These are phyloP conservation scores for Plasmodium relictum DNA, from an alignment of 169 alveolate genomes.

Conservation along the genomic window DNA sequence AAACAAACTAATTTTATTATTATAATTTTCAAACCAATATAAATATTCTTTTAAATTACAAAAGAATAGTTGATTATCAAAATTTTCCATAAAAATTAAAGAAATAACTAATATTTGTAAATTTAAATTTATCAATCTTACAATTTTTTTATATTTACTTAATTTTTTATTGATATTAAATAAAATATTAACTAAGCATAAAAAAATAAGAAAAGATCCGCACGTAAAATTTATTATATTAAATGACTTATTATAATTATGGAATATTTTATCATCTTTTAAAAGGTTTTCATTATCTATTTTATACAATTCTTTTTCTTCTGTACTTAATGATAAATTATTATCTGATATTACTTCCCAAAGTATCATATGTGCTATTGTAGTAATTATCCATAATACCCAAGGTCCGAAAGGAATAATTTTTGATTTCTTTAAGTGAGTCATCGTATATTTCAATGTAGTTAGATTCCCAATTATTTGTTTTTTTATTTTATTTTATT, in stretches of 20 bases:
- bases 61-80: conserved; percentile 50
- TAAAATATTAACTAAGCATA: conserved; percentile 21
- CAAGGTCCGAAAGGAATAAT: conserved; percentile 13
- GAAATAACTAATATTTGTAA: conserved; percentile 59
- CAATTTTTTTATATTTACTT: conserved; percentile 21
- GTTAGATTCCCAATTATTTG: too few species aligned
- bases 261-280: conserved; percentile 35
- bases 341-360: conserved; percentile 5
- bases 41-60: conserved; percentile 46
- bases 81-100: conserved; percentile 37
- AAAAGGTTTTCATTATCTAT: conserved; percentile 21
- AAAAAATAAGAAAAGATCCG: conserved; percentile 30
- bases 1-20: conserved; percentile 21
- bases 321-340: conserved; percentile 20
- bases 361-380: conserved; percentile 31
- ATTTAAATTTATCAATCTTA: conserved; percentile 34
- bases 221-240: conserved; percentile 38
- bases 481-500: too few species aligned
- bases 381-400: conserved; percentile 19
- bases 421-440: conserved; percentile 1
- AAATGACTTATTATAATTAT: conserved; percentile 51
- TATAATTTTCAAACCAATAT: conserved; percentile 49
- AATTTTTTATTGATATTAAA: conserved; percentile 5
- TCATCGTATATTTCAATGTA: too few species aligned
- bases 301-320: conserved; percentile 3